phyloP scores from a whole-genome alignment of 2,329 filamentous ascomycete genomes.

The Aureobasidium uvarum region DNA sequence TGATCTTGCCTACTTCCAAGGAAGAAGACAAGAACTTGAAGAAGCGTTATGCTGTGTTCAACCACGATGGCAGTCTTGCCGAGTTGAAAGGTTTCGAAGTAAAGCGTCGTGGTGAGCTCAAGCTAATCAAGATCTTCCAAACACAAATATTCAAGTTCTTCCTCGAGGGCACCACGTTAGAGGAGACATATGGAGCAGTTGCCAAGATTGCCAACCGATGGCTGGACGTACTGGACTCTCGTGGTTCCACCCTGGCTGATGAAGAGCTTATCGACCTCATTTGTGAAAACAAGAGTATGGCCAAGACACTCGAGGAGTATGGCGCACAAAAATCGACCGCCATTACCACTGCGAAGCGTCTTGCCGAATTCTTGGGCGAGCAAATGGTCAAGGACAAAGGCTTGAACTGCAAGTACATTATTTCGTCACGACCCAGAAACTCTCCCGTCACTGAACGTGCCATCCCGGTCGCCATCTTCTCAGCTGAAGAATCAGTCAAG shows the following conservation, averaged over 20 bases:
- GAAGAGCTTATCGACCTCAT: conserved; percentile 99
- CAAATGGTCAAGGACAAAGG: conserved; percentile 99
- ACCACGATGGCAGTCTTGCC: conserved; percentile 91
- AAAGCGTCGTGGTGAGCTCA: conserved; percentile 94
- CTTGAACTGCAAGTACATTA: conserved; percentile 99
- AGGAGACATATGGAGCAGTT: conserved; percentile 86
- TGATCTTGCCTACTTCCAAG: conserved; percentile 96
- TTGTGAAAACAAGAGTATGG: conserved; percentile 98
- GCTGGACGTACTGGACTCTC: conserved; percentile 90
- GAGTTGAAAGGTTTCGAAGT: conserved; percentile 98
- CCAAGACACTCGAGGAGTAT: conserved; percentile 95
- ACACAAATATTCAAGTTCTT: conserved; percentile 99
- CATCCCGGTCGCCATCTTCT: conserved; percentile 95
- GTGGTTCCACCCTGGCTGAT: conserved; percentile 85
- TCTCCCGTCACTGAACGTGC: conserved; percentile 94
- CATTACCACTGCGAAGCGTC: conserved; percentile 93
- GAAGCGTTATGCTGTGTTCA: conserved; percentile 98
- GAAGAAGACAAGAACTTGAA: conserved; percentile 99
- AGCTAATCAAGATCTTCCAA: conserved; percentile 99
- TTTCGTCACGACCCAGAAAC: conserved; percentile 80
- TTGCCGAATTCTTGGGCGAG: conserved; percentile 94
- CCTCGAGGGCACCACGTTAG: conserved; percentile 80
- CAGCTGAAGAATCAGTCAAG: conserved; percentile 84
- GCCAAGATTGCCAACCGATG: conserved; percentile 94
- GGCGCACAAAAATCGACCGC: conserved; percentile 94